A percentile compares a stretch with the other conserved stretches of the same genome.
phyloP scores from a whole-genome alignment of 2,329 filamentous ascomycete species.

The Endoconidiophora laricicola region DNA sequence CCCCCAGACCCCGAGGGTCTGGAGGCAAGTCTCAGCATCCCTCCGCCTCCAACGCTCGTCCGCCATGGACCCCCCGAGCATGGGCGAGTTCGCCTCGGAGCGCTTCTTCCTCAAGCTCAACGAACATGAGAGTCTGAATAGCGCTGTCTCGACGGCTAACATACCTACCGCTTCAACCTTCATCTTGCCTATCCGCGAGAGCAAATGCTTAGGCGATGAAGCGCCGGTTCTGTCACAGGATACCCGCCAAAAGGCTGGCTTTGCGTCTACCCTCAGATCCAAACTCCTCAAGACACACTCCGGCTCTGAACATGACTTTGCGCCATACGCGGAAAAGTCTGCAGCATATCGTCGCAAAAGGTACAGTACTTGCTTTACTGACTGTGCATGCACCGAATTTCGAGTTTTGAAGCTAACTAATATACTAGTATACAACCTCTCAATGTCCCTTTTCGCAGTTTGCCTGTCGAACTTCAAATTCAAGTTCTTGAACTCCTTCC shows the following conservation, averaged over 20 bases:
- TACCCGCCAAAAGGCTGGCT: constrained; percentile 25
- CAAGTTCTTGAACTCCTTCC: constrained; percentile 44
- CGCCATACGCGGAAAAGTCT: background rate
- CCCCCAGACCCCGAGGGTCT: constrained; percentile 9
- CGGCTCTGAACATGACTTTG: background rate
- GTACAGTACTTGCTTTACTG: background rate
- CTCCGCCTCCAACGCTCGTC: background rate
- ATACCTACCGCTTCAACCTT: constrained; percentile 23
- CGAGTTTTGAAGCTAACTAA: constrained; percentile 14
- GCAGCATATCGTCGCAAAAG: background rate
- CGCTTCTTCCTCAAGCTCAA: constrained; percentile 46
- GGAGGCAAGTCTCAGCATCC: constrained; percentile 4
- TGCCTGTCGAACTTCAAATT: constrained; percentile 46
- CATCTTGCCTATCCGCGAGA: constrained; percentile 32
- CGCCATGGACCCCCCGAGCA: constrained; percentile 43
- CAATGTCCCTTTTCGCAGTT: constrained; percentile 37
- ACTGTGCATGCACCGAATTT: background rate
- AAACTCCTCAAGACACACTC: constrained; percentile 19
- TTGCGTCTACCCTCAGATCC: constrained; percentile 24
- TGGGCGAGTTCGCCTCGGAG: constrained; percentile 50
- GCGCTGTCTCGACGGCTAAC: constrained; percentile 21
- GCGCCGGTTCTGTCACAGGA: constrained; percentile 18
- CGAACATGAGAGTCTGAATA: constrained; percentile 26
- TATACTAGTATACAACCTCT: constrained; percentile 27
- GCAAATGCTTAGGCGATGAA: constrained; percentile 19